Evolutionary conservation across 176 grass and related monocot genomes (phyloP).

Genomic region (Zoysia pacifica): DNA sequence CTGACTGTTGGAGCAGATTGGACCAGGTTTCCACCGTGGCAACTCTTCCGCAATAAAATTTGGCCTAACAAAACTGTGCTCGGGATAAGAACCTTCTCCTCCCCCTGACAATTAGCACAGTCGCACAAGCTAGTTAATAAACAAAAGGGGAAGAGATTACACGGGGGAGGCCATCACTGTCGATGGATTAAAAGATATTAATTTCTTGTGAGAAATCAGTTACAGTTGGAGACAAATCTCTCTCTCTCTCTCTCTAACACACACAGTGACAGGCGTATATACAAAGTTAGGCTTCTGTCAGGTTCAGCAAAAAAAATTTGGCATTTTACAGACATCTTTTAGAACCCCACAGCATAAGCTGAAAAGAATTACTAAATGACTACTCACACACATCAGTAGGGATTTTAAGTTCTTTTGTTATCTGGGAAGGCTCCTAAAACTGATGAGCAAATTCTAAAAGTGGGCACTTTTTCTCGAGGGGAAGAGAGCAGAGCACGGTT

Average conservation of each 20-base stretch:
- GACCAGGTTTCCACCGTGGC: slow-evolving; percentile 52
- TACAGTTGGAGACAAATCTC: neutral
- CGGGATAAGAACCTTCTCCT: slow-evolving; percentile 41
- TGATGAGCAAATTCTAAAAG: slow-evolving; percentile 1
- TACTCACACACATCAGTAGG: neutral
- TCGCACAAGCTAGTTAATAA: slow-evolving; percentile 43
- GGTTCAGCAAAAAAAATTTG: neutral
- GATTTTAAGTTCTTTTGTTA: slow-evolving; percentile 10
- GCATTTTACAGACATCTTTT: slow-evolving; percentile 5
- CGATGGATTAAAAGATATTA: slow-evolving; percentile 15
- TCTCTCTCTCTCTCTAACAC: neutral
- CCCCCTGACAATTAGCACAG: slow-evolving; percentile 27
- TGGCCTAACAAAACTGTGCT: slow-evolving; percentile 25
- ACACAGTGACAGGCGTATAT: neutral
- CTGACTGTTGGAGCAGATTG: slow-evolving; percentile 41
- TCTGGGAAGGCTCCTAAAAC: slow-evolving; percentile 27
- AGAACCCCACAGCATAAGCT: slow-evolving; percentile 19
- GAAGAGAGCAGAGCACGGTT: slow-evolving; percentile 12
- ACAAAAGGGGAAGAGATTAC: slow-evolving; percentile 18
- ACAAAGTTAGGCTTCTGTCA: neutral
- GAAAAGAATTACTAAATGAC: neutral
- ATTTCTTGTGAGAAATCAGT: slow-evolving; percentile 27
- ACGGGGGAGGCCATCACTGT: slow-evolving; percentile 32
- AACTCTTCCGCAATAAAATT: slow-evolving; percentile 44
- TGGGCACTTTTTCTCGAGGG: neutral